phyloP scores from a whole-genome alignment of 306 rosid genomes.

The Morella rubra region DNA sequence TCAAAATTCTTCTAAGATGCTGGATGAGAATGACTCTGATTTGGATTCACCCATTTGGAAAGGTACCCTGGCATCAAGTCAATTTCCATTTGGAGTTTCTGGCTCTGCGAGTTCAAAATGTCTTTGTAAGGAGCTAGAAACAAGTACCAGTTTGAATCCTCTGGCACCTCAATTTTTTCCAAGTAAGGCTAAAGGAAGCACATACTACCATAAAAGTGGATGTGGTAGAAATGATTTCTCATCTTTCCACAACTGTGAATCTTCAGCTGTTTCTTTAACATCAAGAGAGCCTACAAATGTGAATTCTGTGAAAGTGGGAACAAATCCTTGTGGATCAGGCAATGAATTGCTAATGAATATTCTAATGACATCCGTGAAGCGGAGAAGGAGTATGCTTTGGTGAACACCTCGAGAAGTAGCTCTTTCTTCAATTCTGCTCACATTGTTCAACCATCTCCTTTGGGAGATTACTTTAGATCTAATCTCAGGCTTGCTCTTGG shows the following conservation, averaged over 20 bases:
- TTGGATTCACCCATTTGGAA: slow-evolving; percentile 72
- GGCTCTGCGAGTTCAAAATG: slow-evolving; percentile 26
- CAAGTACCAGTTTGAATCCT: slow-evolving; percentile 56
- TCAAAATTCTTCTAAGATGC: slow-evolving; percentile 16
- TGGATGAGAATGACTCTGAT: slow-evolving; percentile 51
- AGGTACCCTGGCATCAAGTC: slow-evolving; percentile 39
- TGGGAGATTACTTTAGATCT: slow-evolving; percentile 16
- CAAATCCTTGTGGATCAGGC: slow-evolving; percentile 26
- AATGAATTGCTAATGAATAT: slow-evolving; percentile 32
- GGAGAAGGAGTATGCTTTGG: slow-evolving; percentile 25
- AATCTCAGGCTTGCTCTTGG: slow-evolving; percentile 21
- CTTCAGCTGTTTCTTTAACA: slow-evolving; percentile 32
- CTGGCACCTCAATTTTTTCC: slow-evolving; percentile 65
- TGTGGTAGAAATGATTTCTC: slow-evolving; percentile 32
- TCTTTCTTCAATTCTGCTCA: slow-evolving; percentile 23
- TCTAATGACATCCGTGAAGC: slow-evolving; percentile 30
- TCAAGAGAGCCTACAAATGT: slow-evolving; percentile 32
- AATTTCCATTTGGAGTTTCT: slow-evolving; percentile 33
- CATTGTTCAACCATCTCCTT: slow-evolving; percentile 27
- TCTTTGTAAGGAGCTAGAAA: slow-evolving; percentile 37
- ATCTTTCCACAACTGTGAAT: slow-evolving; percentile 31
- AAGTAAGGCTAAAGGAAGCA: slow-evolving; percentile 31
- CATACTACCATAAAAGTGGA: slow-evolving; percentile 8
- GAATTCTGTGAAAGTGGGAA: slow-evolving; percentile 29
- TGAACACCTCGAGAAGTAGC: slow-evolving; percentile 33